Percentiles rank a stretch among this genome's conserved stretches.
Conservation (phyloP, 1,284 basidiomycete genomes). For the Cryptococcus jaspeensis region DNA sequence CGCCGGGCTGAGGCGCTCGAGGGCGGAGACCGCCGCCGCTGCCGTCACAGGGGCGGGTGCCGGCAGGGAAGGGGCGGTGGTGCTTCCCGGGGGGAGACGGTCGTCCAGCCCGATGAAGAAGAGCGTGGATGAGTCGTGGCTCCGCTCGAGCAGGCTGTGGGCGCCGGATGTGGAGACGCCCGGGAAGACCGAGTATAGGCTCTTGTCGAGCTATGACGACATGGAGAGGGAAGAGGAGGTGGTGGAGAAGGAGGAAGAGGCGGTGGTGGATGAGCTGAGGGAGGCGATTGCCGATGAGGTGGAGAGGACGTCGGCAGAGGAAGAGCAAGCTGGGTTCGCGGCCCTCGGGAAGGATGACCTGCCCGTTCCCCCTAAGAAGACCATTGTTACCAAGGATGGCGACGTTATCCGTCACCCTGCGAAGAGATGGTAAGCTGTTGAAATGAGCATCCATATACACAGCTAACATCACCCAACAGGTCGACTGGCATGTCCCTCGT, state of each 20-base stretch:
- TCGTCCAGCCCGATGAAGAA: conserved; percentile 8
- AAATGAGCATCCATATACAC: too few species aligned
- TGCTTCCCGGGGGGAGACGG: not conserved
- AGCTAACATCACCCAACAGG: conserved; percentile 14
- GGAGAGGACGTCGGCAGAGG: too few species aligned
- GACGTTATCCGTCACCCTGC: conserved; percentile 2
- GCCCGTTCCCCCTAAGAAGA: too few species aligned
- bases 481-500: conserved; percentile 14
- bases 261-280: not conserved
- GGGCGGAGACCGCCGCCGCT: too few species aligned
- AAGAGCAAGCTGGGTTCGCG: too few species aligned
- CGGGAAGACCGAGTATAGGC: conserved; percentile 6
- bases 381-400: not conserved
- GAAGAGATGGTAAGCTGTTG: conserved; percentile 18
- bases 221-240: not conserved
- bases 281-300: not conserved
- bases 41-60: too few species aligned
- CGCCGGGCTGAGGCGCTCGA: too few species aligned
- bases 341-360: not conserved
- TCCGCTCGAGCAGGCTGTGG: conserved; percentile 15
- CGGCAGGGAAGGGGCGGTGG: too few species aligned
- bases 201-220: conserved; percentile 8
- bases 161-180: not conserved
- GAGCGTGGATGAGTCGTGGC: conserved; percentile 12
- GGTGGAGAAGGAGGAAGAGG: not conserved